A percentile compares a stretch with the other conserved stretches of the same genome.
Conservation (phyloP, 768 basidiomycete species). For the Baorangia bicolor region DNA sequence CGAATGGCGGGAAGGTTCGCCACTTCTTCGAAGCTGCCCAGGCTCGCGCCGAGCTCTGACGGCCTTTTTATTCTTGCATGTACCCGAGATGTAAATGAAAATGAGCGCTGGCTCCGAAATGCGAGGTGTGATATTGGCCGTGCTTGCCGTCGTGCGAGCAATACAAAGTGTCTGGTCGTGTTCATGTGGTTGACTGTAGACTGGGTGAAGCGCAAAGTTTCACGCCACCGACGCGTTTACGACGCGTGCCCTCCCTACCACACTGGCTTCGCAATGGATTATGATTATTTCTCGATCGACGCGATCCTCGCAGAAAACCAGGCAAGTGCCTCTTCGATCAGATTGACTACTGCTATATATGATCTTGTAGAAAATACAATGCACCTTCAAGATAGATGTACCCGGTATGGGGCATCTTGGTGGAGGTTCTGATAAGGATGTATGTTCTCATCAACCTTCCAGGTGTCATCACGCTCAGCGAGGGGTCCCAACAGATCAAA, state of each 20-base stretch:
- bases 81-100: constrained; percentile 31
- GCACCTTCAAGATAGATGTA: constrained; percentile 85
- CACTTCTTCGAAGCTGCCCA: constrained; percentile 41
- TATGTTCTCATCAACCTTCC: constrained; percentile 35
- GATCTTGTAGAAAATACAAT: constrained; percentile 76
- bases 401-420: constrained; percentile 87
- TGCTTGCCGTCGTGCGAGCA: constrained; percentile 15
- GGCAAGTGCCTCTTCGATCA: constrained; percentile 37
- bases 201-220: neutral
- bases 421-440: constrained; percentile 82
- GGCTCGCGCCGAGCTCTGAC: constrained; percentile 36
- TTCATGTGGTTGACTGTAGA: constrained; percentile 19
- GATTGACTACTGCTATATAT: neutral
- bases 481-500: constrained; percentile 56
- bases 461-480: constrained; percentile 6
- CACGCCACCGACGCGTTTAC: constrained; percentile 25
- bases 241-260: neutral
- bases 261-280: constrained; percentile 56
- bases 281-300: constrained; percentile 91
- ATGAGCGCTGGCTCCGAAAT: constrained; percentile 21
- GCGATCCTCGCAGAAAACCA: constrained; percentile 92
- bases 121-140: constrained; percentile 10
- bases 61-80: constrained; percentile 28
- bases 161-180: constrained; percentile 15
- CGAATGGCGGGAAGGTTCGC: constrained; percentile 42